These are phyloP conservation scores for Apiospora hydei DNA, from an alignment of 2,329 filamentous ascomycete species.

Conservation along the genomic window DNA sequence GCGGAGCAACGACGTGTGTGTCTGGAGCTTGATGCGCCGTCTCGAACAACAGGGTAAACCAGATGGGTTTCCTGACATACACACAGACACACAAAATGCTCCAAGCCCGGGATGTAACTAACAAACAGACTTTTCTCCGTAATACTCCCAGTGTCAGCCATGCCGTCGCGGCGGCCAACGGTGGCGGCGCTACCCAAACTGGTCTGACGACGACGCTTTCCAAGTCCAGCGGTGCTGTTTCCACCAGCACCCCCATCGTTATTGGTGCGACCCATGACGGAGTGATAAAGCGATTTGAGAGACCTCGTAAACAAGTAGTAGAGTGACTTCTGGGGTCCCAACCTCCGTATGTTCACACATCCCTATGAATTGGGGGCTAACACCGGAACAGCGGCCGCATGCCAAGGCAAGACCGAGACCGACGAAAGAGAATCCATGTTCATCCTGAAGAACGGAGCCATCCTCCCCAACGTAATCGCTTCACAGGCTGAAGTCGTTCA, in stretches of 20 bases:
- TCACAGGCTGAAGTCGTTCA: constrained; percentile 59
- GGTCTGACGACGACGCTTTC: constrained; percentile 27
- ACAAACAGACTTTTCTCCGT: background rate
- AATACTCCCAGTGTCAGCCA: constrained; percentile 6
- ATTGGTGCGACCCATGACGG: constrained; percentile 50
- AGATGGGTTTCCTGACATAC: background rate
- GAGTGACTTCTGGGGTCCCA: background rate
- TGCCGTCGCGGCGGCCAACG: background rate
- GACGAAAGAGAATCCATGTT: constrained; percentile 52
- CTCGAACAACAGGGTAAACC: background rate
- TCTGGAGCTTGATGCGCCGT: background rate
- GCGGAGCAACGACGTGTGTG: background rate
- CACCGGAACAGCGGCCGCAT: constrained; percentile 30
- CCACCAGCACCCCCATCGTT: constrained; percentile 26
- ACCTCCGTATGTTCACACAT: background rate
- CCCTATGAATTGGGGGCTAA: background rate
- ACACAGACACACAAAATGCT: background rate
- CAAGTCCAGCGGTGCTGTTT: constrained; percentile 26
- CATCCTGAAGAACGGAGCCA: constrained; percentile 57
- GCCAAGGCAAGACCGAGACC: constrained; percentile 39
- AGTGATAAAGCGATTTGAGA: constrained; percentile 54
- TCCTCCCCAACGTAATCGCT: constrained; percentile 59
- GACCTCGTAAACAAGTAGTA: constrained; percentile 42
- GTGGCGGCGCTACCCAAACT: constrained; percentile 23
- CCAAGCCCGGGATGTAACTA: background rate